Evolutionary conservation across 2,329 filamentous ascomycete species (phyloP).

Genomic region (Trichoderma citrinoviride): DNA sequence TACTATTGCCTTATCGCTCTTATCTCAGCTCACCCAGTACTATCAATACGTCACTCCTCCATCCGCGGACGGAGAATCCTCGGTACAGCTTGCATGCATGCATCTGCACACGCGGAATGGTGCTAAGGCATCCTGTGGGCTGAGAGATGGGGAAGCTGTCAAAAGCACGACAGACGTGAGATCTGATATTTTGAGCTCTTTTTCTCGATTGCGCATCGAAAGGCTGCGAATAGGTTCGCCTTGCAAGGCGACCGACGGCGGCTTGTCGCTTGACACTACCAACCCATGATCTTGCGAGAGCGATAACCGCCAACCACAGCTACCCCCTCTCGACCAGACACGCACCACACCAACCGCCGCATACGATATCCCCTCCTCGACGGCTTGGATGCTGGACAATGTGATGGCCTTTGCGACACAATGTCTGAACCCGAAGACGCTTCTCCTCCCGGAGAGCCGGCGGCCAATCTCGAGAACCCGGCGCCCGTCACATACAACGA

Average conservation of each 20-base stretch:
- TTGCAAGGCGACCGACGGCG: background rate
- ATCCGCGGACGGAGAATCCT: conserved; percentile 18
- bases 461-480: conserved; percentile 42
- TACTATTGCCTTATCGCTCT: too few relatives aligned
- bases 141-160: conserved; percentile 13
- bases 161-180: background rate
- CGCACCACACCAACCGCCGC: background rate
- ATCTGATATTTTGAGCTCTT: background rate
- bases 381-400: conserved; percentile 23
- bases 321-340: background rate
- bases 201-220: background rate
- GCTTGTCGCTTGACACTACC: background rate
- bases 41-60: conserved; percentile 15
- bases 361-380: background rate
- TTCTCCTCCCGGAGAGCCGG: conserved; percentile 40
- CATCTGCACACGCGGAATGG: conserved; percentile 16
- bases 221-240: background rate
- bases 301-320: background rate
- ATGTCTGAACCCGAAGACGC: conserved; percentile 51
- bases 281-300: conserved; percentile 15
- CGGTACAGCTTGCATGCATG: conserved; percentile 16
- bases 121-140: background rate
- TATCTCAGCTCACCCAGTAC: too few relatives aligned
- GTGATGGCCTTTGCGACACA: conserved; percentile 43
- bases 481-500: background rate